These are phyloP conservation scores for Artemisia princeps DNA, from an alignment of 140 eudicot genomes.

Conservation along the genomic window DNA sequence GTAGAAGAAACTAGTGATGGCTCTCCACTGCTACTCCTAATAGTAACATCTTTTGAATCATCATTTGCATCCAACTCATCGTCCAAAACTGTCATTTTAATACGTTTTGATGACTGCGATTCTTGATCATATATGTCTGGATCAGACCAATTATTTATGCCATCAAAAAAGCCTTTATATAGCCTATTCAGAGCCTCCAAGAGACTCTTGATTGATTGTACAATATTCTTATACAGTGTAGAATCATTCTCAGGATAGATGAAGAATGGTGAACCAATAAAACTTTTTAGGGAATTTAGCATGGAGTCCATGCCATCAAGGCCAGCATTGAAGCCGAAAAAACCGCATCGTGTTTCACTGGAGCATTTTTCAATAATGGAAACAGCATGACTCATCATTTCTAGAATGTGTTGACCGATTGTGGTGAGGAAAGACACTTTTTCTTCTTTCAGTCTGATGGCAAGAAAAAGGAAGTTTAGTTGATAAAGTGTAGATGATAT, in stretches of 20 bases:
- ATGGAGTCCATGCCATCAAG: slow-evolving; percentile 42
- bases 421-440: slow-evolving; percentile 44
- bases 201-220: slow-evolving; percentile 48
- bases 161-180: slow-evolving; percentile 49
- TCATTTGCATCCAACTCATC: slow-evolving; percentile 64
- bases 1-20: slow-evolving; percentile 34
- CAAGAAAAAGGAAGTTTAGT: slow-evolving; percentile 16
- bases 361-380: slow-evolving; percentile 38
- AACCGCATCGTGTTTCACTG: slow-evolving; percentile 40
- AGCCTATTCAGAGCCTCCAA: slow-evolving; percentile 50
- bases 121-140: slow-evolving; percentile 30
- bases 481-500: slow-evolving; percentile 20
- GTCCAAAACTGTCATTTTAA: slow-evolving; percentile 46
- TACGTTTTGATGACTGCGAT: slow-evolving; percentile 29
- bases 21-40: slow-evolving; percentile 33
- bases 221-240: slow-evolving; percentile 30
- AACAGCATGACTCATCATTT: slow-evolving; percentile 54
- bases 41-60: slow-evolving; percentile 49
- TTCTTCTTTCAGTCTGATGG: slow-evolving; percentile 49
- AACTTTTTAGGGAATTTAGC: slow-evolving; percentile 47
- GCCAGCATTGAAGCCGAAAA: slow-evolving; percentile 36
- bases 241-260: slow-evolving; percentile 29
- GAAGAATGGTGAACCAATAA: slow-evolving; percentile 52
- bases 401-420: slow-evolving; percentile 42
- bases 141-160: slow-evolving; percentile 28